These are phyloP conservation scores for Scenedesmus sp. DNA, from an alignment of 163 green algal species.

Conservation along the genomic window DNA sequence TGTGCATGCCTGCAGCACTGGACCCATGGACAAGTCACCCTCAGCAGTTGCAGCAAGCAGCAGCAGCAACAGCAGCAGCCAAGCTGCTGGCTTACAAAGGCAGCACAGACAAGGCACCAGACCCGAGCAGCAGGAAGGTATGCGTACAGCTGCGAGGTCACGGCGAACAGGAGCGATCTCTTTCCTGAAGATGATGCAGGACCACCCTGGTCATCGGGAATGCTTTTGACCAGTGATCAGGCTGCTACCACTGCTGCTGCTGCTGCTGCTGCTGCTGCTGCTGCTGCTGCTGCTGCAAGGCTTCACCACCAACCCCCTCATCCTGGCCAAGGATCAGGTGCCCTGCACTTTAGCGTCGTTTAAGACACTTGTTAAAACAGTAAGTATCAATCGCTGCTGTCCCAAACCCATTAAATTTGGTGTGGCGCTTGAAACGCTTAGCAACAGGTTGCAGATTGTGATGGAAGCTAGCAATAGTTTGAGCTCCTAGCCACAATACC, in stretches of 20 bases:
- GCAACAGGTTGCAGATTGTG: slow-evolving; percentile 3
- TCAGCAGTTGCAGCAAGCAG: too few relatives aligned
- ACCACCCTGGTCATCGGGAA: too few relatives aligned
- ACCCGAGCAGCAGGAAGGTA: too few relatives aligned
- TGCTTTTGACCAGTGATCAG: too few relatives aligned
- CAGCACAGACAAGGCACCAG: too few relatives aligned
- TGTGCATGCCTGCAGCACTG: too few relatives aligned
- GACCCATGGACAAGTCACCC: too few relatives aligned
- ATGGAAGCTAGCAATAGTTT: slow-evolving; percentile 3
- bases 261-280: not conserved
- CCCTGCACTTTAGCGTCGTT: slow-evolving; percentile 72
- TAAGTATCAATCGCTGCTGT: slow-evolving; percentile 12
- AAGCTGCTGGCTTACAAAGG: too few relatives aligned
- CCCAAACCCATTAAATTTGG: not conserved
- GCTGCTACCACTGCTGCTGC: slow-evolving; percentile 36
- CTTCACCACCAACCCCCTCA: slow-evolving; percentile 90
- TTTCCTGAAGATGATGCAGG: too few relatives aligned
- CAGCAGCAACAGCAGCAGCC: too few relatives aligned
- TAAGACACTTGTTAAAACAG: slow-evolving; percentile 55
- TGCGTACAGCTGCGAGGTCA: too few relatives aligned
- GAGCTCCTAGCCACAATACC: slow-evolving; percentile 22
- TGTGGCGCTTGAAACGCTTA: slow-evolving; percentile 15
- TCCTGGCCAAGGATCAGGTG: slow-evolving; percentile 81
- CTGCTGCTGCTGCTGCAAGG: slow-evolving; percentile 59
- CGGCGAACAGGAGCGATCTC: too few relatives aligned